phyloP scores from a whole-genome alignment of 495 filamentous ascomycete genomes.

The Podospora fimiseda region DNA sequence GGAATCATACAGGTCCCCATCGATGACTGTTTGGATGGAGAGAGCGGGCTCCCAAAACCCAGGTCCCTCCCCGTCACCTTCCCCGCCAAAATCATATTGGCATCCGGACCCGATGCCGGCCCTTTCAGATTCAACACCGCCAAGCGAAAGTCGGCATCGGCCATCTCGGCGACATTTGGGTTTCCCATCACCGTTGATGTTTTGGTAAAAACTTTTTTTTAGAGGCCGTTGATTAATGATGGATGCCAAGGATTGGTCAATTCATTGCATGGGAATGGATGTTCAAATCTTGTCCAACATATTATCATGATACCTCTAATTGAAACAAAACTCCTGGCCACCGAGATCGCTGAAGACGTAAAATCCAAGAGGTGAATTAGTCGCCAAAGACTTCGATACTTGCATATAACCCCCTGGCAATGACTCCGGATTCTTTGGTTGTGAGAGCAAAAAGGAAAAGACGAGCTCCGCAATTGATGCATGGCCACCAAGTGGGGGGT shows the following conservation, averaged over 20 bases:
- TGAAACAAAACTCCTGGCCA: not conserved
- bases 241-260: too few relatives aligned
- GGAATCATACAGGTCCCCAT: not conserved
- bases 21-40: not conserved
- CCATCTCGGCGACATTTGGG: not conserved
- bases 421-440: not conserved
- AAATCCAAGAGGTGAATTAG: not conserved
- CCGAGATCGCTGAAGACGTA: slow-evolving; percentile 8
- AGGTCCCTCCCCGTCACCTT: not conserved
- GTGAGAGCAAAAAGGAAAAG: not conserved
- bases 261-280: too few relatives aligned
- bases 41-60: not conserved
- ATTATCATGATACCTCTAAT: too few relatives aligned
- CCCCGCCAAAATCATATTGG: not conserved
- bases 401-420: slow-evolving; percentile 13
- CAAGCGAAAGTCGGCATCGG: not conserved
- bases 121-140: not conserved
- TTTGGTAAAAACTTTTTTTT: not conserved
- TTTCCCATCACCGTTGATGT: not conserved
- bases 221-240: not conserved
- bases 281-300: too few relatives aligned
- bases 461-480: slow-evolving; percentile 10
- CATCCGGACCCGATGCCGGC: slow-evolving; percentile 2
- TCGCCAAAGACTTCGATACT: slow-evolving; percentile 1
- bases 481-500: slow-evolving; percentile 15